Percentiles rank a stretch among this genome's conserved stretches.
Evolutionary conservation across 1,284 basidiomycete species (phyloP).

Genomic region (Sanguinoderma infundibulare): DNA sequence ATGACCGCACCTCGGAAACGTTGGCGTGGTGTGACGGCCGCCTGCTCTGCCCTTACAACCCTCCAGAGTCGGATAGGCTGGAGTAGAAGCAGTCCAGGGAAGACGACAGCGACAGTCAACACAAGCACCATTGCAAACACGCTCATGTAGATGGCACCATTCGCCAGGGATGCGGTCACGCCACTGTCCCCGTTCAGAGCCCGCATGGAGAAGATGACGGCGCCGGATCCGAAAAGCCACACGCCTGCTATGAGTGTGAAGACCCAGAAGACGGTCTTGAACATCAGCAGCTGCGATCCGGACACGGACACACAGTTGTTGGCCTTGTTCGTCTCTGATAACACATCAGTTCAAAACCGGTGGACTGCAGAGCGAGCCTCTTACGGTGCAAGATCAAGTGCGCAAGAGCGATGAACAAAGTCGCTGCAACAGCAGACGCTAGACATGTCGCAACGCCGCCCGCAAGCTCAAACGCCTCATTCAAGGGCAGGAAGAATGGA

Average conservation of each 20-base stretch:
- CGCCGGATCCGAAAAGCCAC: slow-evolving; percentile 70
- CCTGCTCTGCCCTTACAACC: slow-evolving; percentile 55
- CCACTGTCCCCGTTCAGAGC: slow-evolving; percentile 52
- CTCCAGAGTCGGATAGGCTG: slow-evolving; percentile 68
- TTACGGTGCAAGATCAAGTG: slow-evolving; percentile 61
- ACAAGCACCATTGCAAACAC: slow-evolving; percentile 65
- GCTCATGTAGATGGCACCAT: slow-evolving; percentile 75
- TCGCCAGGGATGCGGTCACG: slow-evolving; percentile 55
- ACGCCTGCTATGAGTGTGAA: slow-evolving; percentile 57
- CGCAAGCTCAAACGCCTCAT: slow-evolving; percentile 52
- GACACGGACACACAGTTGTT: slow-evolving; percentile 67
- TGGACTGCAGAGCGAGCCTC: slow-evolving; percentile 29
- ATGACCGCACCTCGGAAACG: slow-evolving; percentile 68
- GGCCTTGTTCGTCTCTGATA: slow-evolving; percentile 51
- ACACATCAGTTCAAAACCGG: neutral
- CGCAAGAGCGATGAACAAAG: slow-evolving; percentile 60
- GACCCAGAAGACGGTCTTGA: slow-evolving; percentile 72
- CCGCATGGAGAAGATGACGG: slow-evolving; percentile 67
- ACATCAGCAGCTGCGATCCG: slow-evolving; percentile 58
- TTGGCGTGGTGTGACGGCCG: slow-evolving; percentile 75
- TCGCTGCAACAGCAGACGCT: slow-evolving; percentile 65
- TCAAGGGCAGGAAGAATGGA: slow-evolving; percentile 61
- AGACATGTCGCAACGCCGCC: slow-evolving; percentile 70
- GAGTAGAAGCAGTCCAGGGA: slow-evolving; percentile 72
- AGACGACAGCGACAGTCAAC: slow-evolving; percentile 69